phyloP scores from a whole-genome alignment of 805 yeast species.

The Candida maris region DNA sequence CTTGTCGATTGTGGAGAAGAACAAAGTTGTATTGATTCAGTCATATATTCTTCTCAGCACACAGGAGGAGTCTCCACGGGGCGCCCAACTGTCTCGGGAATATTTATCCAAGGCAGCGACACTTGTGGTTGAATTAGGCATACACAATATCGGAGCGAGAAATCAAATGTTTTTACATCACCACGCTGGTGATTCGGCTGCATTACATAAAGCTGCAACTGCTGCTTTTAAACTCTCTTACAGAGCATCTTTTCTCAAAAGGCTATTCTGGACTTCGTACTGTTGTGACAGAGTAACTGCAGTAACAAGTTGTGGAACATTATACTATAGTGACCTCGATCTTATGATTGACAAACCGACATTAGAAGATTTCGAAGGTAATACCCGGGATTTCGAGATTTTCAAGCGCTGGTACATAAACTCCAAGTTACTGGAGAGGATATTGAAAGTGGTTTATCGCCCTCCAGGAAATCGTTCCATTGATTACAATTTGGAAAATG shows the following conservation, averaged over 20 bases:
- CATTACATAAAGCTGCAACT: slow-evolving; percentile 5
- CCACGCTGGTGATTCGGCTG: slow-evolving; percentile 2
- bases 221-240: slow-evolving; percentile 18
- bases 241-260: slow-evolving; percentile 20
- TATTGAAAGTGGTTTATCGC: slow-evolving; percentile 23
- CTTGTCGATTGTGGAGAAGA: slow-evolving; percentile 24
- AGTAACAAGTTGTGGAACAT: slow-evolving; percentile 27
- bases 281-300: slow-evolving; percentile 29
- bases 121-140: slow-evolving; percentile 27
- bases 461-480: slow-evolving; percentile 28
- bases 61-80: slow-evolving; percentile 31
- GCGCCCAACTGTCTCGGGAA: slow-evolving; percentile 25
- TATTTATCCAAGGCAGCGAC: slow-evolving; percentile 25
- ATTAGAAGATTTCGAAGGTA: slow-evolving; percentile 26
- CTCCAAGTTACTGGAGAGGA: slow-evolving; percentile 26
- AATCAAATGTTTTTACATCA: slow-evolving; percentile 14
- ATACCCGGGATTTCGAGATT: slow-evolving; percentile 21
- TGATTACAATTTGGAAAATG: slow-evolving; percentile 21
- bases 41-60: slow-evolving; percentile 24
- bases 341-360: slow-evolving; percentile 23
- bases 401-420: slow-evolving; percentile 24
- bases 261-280: slow-evolving; percentile 30
- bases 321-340: slow-evolving; percentile 27
- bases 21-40: slow-evolving; percentile 30
- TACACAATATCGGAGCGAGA: slow-evolving; percentile 27